These are phyloP conservation scores for Aspergillus candidus DNA, from an alignment of 2,329 filamentous ascomycete genomes.

Conservation along the genomic window DNA sequence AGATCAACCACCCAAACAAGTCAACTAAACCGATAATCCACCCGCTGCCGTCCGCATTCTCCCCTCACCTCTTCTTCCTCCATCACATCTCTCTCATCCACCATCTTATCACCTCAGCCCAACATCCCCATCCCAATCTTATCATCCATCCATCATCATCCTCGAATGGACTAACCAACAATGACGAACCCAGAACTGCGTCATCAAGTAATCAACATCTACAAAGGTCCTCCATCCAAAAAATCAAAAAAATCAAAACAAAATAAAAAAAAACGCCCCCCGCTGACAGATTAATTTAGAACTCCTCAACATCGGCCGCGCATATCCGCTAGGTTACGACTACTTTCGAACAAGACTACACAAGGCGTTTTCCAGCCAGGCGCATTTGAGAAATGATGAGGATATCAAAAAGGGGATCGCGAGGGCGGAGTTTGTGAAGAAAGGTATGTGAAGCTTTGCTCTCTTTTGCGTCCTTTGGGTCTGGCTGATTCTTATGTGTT, in stretches of 20 bases:
- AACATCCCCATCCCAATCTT: neutral
- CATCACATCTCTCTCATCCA: neutral
- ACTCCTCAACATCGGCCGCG: slow-evolving; percentile 73
- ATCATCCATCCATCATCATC: neutral
- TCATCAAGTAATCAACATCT: slow-evolving; percentile 73
- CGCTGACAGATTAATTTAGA: slow-evolving; percentile 46
- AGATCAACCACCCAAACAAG: too few relatives aligned
- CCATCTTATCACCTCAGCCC: neutral
- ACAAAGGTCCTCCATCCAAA: slow-evolving; percentile 61
- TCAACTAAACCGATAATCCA: too few relatives aligned
- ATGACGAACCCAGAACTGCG: slow-evolving; percentile 57
- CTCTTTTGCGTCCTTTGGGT: neutral
- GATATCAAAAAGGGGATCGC: slow-evolving; percentile 71
- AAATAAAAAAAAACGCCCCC: neutral
- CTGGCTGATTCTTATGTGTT: slow-evolving; percentile 1
- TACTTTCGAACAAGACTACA: slow-evolving; percentile 81
- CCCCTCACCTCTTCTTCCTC: too few relatives aligned
- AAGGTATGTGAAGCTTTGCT: slow-evolving; percentile 50
- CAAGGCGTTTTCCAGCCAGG: slow-evolving; percentile 75
- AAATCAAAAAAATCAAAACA: neutral
- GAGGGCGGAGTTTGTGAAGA: slow-evolving; percentile 81
- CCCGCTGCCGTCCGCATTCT: too few relatives aligned
- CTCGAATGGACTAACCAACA: slow-evolving; percentile 6
- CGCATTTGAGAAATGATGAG: slow-evolving; percentile 61
- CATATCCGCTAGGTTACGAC: slow-evolving; percentile 77